These are phyloP conservation scores for Oryza glumipatula DNA, from an alignment of 176 grass and related monocot genomes.

Conservation along the genomic window DNA sequence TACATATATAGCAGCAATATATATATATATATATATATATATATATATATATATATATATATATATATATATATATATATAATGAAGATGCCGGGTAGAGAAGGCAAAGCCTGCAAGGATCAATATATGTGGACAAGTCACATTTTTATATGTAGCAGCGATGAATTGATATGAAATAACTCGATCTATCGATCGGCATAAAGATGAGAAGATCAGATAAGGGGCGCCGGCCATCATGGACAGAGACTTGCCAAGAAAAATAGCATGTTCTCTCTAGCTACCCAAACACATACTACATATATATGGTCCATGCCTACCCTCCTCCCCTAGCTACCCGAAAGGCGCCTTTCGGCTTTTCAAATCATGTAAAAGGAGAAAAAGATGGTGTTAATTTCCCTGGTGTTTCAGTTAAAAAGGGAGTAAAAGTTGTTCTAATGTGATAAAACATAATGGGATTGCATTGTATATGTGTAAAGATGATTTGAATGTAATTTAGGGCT, in stretches of 20 bases:
- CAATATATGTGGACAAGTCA: slow-evolving; percentile 33
- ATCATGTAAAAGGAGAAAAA: background rate
- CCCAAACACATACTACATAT: slow-evolving; percentile 9
- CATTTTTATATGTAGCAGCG: background rate
- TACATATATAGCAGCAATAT: background rate
- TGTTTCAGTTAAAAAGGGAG: background rate
- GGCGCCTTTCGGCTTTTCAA: slow-evolving; percentile 29
- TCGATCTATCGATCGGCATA: slow-evolving; percentile 16
- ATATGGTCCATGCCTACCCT: slow-evolving; percentile 41
- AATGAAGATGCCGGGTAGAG: background rate
- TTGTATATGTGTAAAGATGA: background rate
- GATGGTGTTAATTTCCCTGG: background rate
- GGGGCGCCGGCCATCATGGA: slow-evolving; percentile 50
- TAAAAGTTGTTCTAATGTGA: background rate
- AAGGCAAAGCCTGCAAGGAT: slow-evolving; percentile 29
- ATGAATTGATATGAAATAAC: background rate
- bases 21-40: background rate
- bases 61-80: background rate
- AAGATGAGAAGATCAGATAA: slow-evolving; percentile 63
- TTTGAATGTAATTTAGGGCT: background rate
- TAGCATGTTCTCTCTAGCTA: slow-evolving; percentile 47
- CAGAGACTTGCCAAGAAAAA: slow-evolving; percentile 66
- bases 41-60: background rate
- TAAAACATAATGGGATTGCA: background rate
- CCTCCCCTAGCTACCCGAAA: slow-evolving; percentile 28